Evolutionary conservation across 257 asterid genomes (phyloP).

Genomic region (Prunella vulgaris): DNA sequence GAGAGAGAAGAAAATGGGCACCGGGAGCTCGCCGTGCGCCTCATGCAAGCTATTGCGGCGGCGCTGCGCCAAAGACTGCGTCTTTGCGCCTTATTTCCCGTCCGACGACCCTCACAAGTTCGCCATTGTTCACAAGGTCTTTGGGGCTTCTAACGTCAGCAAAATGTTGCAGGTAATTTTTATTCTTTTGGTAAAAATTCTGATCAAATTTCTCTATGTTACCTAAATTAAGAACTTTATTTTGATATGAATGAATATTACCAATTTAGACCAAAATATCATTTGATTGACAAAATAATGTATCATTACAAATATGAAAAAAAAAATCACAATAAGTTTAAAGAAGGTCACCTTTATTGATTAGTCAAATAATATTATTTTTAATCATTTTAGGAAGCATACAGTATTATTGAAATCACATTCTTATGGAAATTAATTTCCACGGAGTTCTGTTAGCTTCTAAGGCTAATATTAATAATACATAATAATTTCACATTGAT

Average conservation of each 20-base stretch:
- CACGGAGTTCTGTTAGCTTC: too few species aligned
- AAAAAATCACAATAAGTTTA: too few species aligned
- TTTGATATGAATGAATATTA: too few species aligned
- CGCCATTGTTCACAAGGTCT: slow-evolving; percentile 67
- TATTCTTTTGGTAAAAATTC: too few species aligned
- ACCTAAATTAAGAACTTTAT: too few species aligned
- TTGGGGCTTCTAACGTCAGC: slow-evolving; percentile 69
- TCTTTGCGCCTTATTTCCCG: slow-evolving; percentile 61
- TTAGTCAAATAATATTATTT: not conserved
- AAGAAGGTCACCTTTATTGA: not conserved
- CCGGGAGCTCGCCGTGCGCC: slow-evolving; percentile 59
- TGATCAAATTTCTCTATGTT: too few species aligned
- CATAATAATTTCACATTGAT: too few species aligned
- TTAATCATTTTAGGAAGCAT: too few species aligned
- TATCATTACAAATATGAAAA: not conserved
- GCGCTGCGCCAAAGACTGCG: slow-evolving; percentile 61
- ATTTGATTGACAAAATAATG: not conserved
- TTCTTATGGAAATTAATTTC: too few species aligned
- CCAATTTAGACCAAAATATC: not conserved
- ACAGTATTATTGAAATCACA: not conserved
- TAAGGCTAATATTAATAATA: too few species aligned
- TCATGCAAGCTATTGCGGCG: slow-evolving; percentile 66
- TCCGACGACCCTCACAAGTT: slow-evolving; percentile 60
- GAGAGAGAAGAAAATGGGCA: slow-evolving; percentile 3
- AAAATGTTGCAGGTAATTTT: slow-evolving; percentile 62